Evolutionary conservation across 2,329 filamentous ascomycete genomes (phyloP).

Genomic region (Xylaria arbuscula): DNA sequence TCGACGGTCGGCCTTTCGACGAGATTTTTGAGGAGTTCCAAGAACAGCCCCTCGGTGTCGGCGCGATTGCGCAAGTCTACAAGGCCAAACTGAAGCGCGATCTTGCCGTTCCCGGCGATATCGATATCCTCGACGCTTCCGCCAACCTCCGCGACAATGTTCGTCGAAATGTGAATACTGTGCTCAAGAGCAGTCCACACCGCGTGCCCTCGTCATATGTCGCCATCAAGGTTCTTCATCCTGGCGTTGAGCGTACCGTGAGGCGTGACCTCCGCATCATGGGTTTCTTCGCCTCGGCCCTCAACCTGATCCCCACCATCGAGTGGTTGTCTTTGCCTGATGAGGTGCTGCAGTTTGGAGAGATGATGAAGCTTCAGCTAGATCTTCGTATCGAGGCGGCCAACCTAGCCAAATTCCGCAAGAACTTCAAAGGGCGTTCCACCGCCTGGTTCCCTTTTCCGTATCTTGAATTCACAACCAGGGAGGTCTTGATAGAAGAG

Average conservation of each 20-base stretch:
- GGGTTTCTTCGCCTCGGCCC: constrained; percentile 84
- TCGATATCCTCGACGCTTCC: constrained; percentile 64
- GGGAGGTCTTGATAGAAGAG: constrained; percentile 92
- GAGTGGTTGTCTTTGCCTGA: constrained; percentile 97
- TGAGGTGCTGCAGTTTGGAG: constrained; percentile 91
- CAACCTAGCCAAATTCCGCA: constrained; percentile 87
- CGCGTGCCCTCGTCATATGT: constrained; percentile 92
- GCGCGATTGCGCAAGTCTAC: constrained; percentile 97
- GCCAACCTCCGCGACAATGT: constrained; percentile 75
- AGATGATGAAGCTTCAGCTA: constrained; percentile 98
- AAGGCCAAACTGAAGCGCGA: constrained; percentile 89
- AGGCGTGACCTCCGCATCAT: constrained; percentile 94
- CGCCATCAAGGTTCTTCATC: constrained; percentile 95
- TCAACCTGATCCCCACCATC: constrained; percentile 91
- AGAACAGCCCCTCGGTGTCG: constrained; percentile 87
- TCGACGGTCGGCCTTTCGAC: constrained; percentile 81
- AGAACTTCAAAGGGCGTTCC: constrained; percentile 87
- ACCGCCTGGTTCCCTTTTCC: constrained; percentile 98
- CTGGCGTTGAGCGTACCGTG: constrained; percentile 87
- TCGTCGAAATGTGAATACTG: constrained; percentile 81
- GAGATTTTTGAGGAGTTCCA: constrained; percentile 98
- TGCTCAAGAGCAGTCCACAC: constrained; percentile 87
- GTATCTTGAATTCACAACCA: constrained; percentile 90
- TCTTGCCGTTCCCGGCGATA: constrained; percentile 71
- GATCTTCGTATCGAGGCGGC: constrained; percentile 94